phyloP scores from a whole-genome alignment of 2,329 filamentous ascomycete genomes.

The Fusarium metavorans region DNA sequence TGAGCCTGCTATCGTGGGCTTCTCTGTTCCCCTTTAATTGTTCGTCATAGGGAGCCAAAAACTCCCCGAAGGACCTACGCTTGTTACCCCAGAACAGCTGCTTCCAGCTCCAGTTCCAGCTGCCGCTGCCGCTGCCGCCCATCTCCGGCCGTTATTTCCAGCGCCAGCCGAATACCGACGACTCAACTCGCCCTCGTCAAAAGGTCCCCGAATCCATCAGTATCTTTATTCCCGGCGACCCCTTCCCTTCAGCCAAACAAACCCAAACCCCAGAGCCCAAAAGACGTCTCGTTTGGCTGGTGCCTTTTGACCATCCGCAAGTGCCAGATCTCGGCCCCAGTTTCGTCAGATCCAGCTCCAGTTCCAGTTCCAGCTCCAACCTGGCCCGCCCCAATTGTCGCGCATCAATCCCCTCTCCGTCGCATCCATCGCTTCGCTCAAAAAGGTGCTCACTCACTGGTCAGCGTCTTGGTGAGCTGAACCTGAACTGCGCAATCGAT shows the following conservation, averaged over 20 bases:
- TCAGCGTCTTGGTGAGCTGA: slow-evolving; percentile 14
- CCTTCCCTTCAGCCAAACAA: slow-evolving; percentile 18
- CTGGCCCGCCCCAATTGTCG: slow-evolving; percentile 18
- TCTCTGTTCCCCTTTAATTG: background rate
- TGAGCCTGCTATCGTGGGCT: background rate
- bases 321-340: slow-evolving; percentile 30
- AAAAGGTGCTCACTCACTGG: slow-evolving; percentile 19
- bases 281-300: slow-evolving; percentile 13
- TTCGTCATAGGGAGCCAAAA: background rate
- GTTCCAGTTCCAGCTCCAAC: background rate
- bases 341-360: slow-evolving; percentile 23
- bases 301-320: slow-evolving; percentile 1
- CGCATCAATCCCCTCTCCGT: slow-evolving; percentile 17
- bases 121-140: slow-evolving; percentile 28
- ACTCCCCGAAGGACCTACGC: background rate
- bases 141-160: slow-evolving; percentile 48
- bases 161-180: slow-evolving; percentile 40
- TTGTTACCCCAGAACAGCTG: background rate
- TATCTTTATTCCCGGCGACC: slow-evolving; percentile 27
- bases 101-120: slow-evolving; percentile 7
- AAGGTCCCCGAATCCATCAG: slow-evolving; percentile 1
- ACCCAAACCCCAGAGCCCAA: slow-evolving; percentile 10
- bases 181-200: slow-evolving; percentile 21
- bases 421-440: background rate
- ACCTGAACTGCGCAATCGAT: slow-evolving; percentile 32